Conservation (phyloP, 2,329 filamentous ascomycete species). For the Clonostachys rhizophaga region DNA sequence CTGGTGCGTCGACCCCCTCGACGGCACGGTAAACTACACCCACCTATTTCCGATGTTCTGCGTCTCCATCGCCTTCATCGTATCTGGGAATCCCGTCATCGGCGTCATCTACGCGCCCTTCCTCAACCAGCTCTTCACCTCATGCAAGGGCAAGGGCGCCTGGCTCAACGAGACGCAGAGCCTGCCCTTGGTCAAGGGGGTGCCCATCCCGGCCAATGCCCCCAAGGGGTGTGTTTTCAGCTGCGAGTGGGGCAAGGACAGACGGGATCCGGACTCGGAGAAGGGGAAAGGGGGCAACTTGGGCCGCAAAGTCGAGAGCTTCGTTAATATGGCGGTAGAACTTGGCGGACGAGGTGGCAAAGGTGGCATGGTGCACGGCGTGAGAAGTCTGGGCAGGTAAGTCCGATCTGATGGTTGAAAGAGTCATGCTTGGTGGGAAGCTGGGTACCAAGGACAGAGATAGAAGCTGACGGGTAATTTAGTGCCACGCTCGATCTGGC, state of each 20-base stretch:
- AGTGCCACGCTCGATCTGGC: conserved; percentile 71
- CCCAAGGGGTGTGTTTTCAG: conserved; percentile 68
- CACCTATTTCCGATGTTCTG: conserved; percentile 81
- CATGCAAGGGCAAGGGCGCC: conserved; percentile 60
- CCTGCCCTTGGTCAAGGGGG: conserved; percentile 59
- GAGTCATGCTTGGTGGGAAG: no score
- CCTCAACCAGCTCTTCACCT: conserved; percentile 63
- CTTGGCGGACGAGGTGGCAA: conserved; percentile 55
- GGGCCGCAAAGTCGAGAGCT: conserved; percentile 67
- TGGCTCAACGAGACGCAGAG: conserved; percentile 62
- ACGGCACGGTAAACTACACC: conserved; percentile 78
- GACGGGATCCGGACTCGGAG: conserved; percentile 46
- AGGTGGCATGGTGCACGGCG: conserved; percentile 75
- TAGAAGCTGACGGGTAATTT: not conserved
- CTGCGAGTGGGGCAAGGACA: conserved; percentile 78
- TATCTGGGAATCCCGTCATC: conserved; percentile 55
- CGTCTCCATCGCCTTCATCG: conserved; percentile 67
- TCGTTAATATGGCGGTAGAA: conserved; percentile 71
- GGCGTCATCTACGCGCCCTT: conserved; percentile 72
- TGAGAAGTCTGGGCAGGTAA: conserved; percentile 61
- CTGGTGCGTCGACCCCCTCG: conserved; percentile 74
- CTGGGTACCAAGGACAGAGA: no score
- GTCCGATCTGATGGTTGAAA: not conserved
- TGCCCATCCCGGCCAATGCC: conserved; percentile 51
- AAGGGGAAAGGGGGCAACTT: conserved; percentile 54